Base-by-base conservation (phyloP, 2,329 filamentous ascomycete species). In the Fusarium abutilonis region DNA sequence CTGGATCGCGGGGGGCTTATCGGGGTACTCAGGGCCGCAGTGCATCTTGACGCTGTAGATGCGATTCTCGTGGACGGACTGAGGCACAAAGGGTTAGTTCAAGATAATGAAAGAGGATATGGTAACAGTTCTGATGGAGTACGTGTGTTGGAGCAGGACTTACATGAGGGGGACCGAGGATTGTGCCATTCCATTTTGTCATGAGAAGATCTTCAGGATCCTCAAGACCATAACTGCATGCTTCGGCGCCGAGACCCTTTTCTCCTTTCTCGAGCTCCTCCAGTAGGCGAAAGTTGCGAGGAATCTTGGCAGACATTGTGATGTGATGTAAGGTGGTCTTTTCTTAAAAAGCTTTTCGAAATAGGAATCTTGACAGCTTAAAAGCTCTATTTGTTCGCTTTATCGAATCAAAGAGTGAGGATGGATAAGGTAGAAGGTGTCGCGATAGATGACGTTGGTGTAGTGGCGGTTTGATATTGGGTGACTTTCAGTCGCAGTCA, bases 251-350 rank as follows among this genome's bases (percentile, higher is more conserved):
- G 64, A 95, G 85, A 61, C 95, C 95, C 80, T 99, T 99, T 82
- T 99, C 95, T 73, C 95, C 95, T 82, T 98, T 98, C 82, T 99
- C 95, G 17, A 99, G 85, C 87, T 99, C 95, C 78, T 97, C 95
- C 54, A 99, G 84, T 67, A 99, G 86, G 74, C 94, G 89, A 77
- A 99, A 99, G 82, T 98, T 98, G 76, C 95, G 87, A 61, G 95
- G 95, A 55, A 99, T 86, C 78, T 96, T 80, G 68, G 78, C 78
- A 36, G 72, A 64, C 75, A 78, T 79, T 29, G 39, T 56, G 55
- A 36, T 32, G 23, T 34, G 31, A 35, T 46, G 8, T 35, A 3
- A 28, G 32, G 17, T 45, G 41, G 21, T 46, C 3, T 35, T 52
- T 53, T 29, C 36, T 51, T n/a, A 48, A 36, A 53, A 39, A 39